These are phyloP conservation scores for Capronia americana DNA, from an alignment of 2,329 filamentous ascomycete species.

Conservation along the genomic window DNA sequence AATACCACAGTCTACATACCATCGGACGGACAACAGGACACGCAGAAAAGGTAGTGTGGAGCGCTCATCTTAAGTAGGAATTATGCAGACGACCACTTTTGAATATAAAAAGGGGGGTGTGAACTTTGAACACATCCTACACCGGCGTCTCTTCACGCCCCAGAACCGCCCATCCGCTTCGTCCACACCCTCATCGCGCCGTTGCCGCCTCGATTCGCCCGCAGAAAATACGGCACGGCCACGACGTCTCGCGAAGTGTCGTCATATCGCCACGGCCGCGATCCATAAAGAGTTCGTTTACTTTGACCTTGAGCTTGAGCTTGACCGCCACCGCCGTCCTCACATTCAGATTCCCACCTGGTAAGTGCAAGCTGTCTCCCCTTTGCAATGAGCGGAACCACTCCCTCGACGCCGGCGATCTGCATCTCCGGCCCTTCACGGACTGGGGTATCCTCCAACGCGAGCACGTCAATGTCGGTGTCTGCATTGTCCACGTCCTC, in stretches of 20 bases:
- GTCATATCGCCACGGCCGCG: not conserved
- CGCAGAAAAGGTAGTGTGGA: too few species aligned
- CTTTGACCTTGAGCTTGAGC: not conserved
- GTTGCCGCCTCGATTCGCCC: slow-evolving; percentile 61
- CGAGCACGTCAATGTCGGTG: not conserved
- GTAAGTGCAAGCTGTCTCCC: not conserved
- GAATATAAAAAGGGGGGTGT: too few species aligned
- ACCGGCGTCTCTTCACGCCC: not conserved
- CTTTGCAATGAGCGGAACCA: not conserved
- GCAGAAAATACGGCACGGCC: slow-evolving; percentile 62
- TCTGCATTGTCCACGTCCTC: slow-evolving; percentile 20
- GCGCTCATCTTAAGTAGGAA: too few species aligned
- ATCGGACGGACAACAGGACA: too few species aligned
- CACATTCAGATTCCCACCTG: not conserved
- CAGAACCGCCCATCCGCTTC: not conserved
- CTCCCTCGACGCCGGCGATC: not conserved
- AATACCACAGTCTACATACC: too few species aligned
- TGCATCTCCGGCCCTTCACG: not conserved
- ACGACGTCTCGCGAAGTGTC: not conserved
- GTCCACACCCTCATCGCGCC: slow-evolving; percentile 59
- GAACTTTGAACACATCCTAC: too few species aligned
- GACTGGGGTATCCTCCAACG: not conserved
- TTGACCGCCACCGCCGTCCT: not conserved
- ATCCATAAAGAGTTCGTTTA: not conserved
- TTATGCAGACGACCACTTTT: too few species aligned